A percentile compares a stretch with the other conserved stretches of the same genome.
Conservation (phyloP, 192 early-diverging fungal genomes). For the Chytriomyces confervae region DNA sequence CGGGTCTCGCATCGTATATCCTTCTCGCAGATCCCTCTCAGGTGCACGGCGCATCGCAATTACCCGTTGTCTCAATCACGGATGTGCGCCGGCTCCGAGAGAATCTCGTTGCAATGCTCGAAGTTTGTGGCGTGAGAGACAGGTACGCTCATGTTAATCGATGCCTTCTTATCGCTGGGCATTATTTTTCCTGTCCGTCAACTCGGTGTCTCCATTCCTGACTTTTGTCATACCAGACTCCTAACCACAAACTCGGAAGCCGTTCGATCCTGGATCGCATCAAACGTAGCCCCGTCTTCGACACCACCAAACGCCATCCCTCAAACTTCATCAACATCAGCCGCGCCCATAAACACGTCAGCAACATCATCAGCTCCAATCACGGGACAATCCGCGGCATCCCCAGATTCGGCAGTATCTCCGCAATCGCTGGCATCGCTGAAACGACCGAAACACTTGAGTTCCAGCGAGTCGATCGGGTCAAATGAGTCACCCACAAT, state of each 20-base stretch:
- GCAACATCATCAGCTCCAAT: neutral
- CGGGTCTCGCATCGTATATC: too few relatives aligned
- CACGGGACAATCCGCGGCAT: neutral
- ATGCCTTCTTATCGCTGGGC: too few relatives aligned
- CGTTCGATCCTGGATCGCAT: neutral
- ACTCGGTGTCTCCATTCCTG: too few relatives aligned
- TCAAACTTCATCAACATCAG: neutral
- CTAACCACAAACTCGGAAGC: neutral
- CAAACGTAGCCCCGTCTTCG: neutral
- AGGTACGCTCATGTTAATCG: too few relatives aligned
- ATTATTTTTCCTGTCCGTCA: too few relatives aligned
- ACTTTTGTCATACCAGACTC: neutral
- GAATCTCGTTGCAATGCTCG: too few relatives aligned
- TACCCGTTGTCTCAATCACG: too few relatives aligned
- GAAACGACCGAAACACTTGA: neutral
- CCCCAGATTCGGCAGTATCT: neutral
- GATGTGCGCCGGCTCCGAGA: too few relatives aligned
- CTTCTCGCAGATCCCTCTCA: too few relatives aligned
- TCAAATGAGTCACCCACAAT: neutral
- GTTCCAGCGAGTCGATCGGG: neutral
- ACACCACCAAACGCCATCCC: neutral
- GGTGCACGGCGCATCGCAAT: too few relatives aligned
- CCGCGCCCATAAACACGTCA: neutral
- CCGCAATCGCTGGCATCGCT: neutral
- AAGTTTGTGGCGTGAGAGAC: too few relatives aligned